phyloP scores from a whole-genome alignment of 495 filamentous ascomycete genomes.

The Penicillium angulare region DNA sequence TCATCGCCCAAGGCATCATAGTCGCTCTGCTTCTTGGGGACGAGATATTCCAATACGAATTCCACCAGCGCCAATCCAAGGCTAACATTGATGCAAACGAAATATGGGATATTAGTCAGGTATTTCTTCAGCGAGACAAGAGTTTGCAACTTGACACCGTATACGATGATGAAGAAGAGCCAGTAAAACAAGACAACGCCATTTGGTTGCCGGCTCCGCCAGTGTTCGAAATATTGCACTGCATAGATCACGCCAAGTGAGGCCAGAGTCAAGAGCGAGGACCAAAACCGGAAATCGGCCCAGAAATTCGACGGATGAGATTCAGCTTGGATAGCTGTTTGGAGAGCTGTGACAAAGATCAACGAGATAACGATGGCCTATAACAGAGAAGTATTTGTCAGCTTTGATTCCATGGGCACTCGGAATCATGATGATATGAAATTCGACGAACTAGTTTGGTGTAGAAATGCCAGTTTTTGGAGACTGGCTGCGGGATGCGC shows the following conservation, averaged over 20 bases:
- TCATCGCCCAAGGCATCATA: conserved; percentile 86
- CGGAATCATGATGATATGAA: not conserved
- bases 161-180: conserved; percentile 81
- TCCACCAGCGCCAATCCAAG: conserved; percentile 70
- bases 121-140: conserved; percentile 75
- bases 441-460: conserved; percentile 70
- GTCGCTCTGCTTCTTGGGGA: conserved; percentile 79
- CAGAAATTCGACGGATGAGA: conserved; percentile 67
- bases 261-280: conserved; percentile 69
- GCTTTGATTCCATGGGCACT: not conserved
- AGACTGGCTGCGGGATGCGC: conserved; percentile 56
- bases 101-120: conserved; percentile 65
- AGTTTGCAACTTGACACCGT: conserved; percentile 84
- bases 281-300: conserved; percentile 88
- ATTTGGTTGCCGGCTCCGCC: conserved; percentile 82
- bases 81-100: conserved; percentile 72
- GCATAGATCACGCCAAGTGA: conserved; percentile 77
- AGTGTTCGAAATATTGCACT: conserved; percentile 94
- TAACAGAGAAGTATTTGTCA: conserved; percentile 46
- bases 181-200: conserved; percentile 96
- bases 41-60: conserved; percentile 84
- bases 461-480: conserved; percentile 95
- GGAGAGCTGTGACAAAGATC: conserved; percentile 62
- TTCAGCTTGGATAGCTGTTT: conserved; percentile 76
- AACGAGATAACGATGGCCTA: conserved; percentile 71